Evolutionary conservation across 108 stramenopile species (phyloP).

Genomic region (Ochromonas danica): DNA sequence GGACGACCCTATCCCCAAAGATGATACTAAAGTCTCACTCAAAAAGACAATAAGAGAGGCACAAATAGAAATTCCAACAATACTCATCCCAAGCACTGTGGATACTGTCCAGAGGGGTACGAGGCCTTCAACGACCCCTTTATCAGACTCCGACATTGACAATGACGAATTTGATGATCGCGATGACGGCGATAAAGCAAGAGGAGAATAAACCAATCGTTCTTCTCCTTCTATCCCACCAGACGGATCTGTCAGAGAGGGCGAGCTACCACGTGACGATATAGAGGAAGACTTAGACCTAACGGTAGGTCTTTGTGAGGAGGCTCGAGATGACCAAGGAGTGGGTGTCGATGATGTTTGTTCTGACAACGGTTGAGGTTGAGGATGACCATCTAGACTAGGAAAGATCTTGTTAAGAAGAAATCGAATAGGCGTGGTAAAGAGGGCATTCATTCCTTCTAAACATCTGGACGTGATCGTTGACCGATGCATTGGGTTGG

Average conservation of each 20-base stretch:
- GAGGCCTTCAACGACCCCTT: no score
- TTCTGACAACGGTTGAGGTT: conserved; percentile 15
- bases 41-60: not conserved
- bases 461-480: no score
- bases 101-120: not conserved
- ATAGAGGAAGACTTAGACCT: conserved; percentile 1
- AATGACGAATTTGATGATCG: no score
- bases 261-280: conserved; percentile 8
- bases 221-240: no score
- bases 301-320: conserved; percentile 1
- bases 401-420: no score
- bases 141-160: no score
- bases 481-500: no score
- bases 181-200: no score
- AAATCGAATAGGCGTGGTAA: no score
- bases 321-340: not conserved
- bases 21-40: not conserved
- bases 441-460: no score
- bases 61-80: not conserved
- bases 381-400: no score
- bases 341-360: not conserved
- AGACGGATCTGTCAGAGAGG: conserved; percentile 13
- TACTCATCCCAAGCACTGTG: not conserved
- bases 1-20: not conserved
- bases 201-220: no score